These are phyloP conservation scores for Staphylotrichum tortipilum DNA, from an alignment of 495 filamentous ascomycete species.

Conservation along the genomic window DNA sequence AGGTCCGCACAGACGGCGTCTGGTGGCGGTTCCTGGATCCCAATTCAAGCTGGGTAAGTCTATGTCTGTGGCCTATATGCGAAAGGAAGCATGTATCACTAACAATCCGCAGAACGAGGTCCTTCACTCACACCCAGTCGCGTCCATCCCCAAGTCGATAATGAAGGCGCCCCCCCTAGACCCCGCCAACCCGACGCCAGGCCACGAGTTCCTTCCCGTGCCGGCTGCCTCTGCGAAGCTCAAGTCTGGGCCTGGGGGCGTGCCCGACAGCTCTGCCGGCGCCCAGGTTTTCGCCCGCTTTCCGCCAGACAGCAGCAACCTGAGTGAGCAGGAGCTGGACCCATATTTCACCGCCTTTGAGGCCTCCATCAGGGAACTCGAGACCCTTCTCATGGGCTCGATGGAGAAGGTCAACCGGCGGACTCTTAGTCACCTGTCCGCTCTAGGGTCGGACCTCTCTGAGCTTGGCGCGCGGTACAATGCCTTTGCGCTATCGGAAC, in stretches of 20 bases:
- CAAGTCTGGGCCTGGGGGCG: conserved; percentile 46
- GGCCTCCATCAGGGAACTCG: conserved; percentile 75
- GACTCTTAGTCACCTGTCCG: conserved; percentile 73
- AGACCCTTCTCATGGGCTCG: conserved; percentile 74
- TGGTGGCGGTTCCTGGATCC: conserved; percentile 97
- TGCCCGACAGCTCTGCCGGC: conserved; percentile 43
- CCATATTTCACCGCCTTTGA: conserved; percentile 94
- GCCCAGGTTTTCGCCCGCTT: conserved; percentile 68
- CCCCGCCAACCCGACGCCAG: conserved; percentile 81
- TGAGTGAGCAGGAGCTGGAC: conserved; percentile 85
- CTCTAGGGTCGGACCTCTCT: conserved; percentile 76
- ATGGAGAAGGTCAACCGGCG: conserved; percentile 94
- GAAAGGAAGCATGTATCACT: conserved; percentile 11
- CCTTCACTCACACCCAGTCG: conserved; percentile 76
- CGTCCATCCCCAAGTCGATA: conserved; percentile 85
- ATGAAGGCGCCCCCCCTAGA: conserved; percentile 90
- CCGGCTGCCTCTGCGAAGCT: conserved; percentile 80
- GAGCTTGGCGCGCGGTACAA: conserved; percentile 92
- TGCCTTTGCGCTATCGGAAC: conserved; percentile 91
- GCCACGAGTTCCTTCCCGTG: conserved; percentile 78
- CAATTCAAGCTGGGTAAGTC: conserved; percentile 91
- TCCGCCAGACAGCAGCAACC: conserved; percentile 63
- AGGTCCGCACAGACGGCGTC: conserved; percentile 86
- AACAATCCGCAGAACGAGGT: conserved; percentile 70
- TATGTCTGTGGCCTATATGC: not conserved